Evolutionary conservation across 225 moss, liverwort and hornwort genomes (phyloP).

Genomic region (Marchantia polymorpha): DNA sequence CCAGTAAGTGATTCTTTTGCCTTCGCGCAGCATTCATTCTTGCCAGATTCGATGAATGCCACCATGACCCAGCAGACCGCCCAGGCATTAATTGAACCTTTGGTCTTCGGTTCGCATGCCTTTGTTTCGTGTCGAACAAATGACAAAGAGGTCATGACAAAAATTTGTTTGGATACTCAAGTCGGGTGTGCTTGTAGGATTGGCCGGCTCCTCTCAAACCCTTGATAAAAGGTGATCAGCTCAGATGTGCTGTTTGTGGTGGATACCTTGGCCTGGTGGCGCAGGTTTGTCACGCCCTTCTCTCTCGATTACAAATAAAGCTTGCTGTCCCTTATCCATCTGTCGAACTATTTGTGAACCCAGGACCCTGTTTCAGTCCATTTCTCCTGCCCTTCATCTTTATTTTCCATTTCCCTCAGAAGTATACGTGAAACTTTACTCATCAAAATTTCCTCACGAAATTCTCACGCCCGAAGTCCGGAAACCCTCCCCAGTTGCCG

Average conservation of each 20-base stretch:
- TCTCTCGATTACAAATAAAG: neutral
- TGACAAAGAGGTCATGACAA: neutral
- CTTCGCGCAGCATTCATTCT: neutral
- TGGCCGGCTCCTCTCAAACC: conserved; percentile 65
- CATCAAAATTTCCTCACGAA: too few relatives aligned
- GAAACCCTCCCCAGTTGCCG: too few relatives aligned
- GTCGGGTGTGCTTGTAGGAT: conserved; percentile 47
- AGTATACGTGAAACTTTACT: too few relatives aligned
- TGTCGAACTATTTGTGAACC: neutral
- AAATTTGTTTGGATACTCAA: conserved; percentile 16
- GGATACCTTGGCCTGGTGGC: conserved; percentile 79
- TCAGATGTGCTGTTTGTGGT: conserved; percentile 76
- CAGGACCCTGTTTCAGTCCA: neutral
- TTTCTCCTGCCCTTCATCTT: neutral
- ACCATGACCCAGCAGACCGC: neutral
- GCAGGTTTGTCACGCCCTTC: conserved; percentile 45
- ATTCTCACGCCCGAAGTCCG: too few relatives aligned
- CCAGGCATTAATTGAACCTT: neutral
- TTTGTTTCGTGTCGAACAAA: neutral
- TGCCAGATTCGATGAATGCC: neutral
- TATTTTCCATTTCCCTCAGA: neutral
- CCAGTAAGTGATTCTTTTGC: conserved; percentile 43
- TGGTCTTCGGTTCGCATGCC: neutral
- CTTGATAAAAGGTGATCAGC: conserved; percentile 51
- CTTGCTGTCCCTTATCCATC: neutral